Conservation (phyloP, 1,284 basidiomycete species). For the Microstroma glucosiphilum region DNA sequence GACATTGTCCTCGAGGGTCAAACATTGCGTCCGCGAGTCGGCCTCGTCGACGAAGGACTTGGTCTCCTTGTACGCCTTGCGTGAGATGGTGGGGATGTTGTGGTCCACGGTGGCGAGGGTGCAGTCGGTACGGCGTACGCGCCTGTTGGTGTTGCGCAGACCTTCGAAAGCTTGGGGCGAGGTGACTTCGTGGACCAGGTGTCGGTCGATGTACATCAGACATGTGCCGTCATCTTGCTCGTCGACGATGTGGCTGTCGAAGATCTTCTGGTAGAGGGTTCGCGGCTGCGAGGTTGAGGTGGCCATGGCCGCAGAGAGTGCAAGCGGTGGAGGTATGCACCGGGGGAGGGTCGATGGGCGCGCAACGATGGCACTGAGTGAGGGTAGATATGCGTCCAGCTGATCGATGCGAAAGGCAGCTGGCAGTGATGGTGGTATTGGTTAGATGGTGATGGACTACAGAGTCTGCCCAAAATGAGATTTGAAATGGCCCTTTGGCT, state of each 20-base stretch:
- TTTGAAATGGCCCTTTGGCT: too few relatives aligned
- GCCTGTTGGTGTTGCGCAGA: slow-evolving; percentile 37
- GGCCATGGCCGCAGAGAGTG: background rate
- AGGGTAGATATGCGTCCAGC: too few relatives aligned
- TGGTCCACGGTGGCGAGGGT: slow-evolving; percentile 50
- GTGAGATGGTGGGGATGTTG: slow-evolving; percentile 47
- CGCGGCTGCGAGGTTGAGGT: slow-evolving; percentile 15
- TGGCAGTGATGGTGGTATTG: too few relatives aligned
- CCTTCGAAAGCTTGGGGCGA: slow-evolving; percentile 50
- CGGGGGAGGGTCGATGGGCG: too few relatives aligned
- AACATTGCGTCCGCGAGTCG: slow-evolving; percentile 45
- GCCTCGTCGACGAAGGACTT: slow-evolving; percentile 45
- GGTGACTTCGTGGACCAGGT: slow-evolving; percentile 49
- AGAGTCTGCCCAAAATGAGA: too few relatives aligned
- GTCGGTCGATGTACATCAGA: slow-evolving; percentile 48
- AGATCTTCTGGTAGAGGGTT: slow-evolving; percentile 49
- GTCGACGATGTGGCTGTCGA: slow-evolving; percentile 28
- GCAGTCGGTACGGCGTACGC: slow-evolving; percentile 45
- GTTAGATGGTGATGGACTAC: too few relatives aligned
- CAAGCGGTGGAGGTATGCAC: background rate
- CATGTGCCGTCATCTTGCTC: slow-evolving; percentile 45
- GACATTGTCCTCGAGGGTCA: slow-evolving; percentile 49
- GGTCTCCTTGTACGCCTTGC: slow-evolving; percentile 44
- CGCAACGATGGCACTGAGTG: too few relatives aligned
- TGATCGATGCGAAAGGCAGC: too few relatives aligned